These are phyloP conservation scores for Lachnellula cervina DNA, from an alignment of 2,329 filamentous ascomycete species.

Conservation along the genomic window DNA sequence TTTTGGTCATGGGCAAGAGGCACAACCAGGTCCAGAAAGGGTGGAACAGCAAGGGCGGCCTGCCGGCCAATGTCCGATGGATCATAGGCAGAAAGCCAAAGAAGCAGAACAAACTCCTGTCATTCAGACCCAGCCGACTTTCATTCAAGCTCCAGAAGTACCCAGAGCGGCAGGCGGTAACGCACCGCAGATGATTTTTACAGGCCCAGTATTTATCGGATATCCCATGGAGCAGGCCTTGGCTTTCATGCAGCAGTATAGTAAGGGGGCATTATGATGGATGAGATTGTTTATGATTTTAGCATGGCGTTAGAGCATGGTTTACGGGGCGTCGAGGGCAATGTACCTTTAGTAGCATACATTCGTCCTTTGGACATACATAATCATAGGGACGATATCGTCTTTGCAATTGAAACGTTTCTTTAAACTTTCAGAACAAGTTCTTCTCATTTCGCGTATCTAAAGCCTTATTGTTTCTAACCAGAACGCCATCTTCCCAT, in stretches of 20 bases:
- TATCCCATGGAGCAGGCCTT: conserved; percentile 83
- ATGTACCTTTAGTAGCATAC: too few relatives aligned
- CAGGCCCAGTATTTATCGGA: conserved; percentile 89
- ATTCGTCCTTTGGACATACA: too few relatives aligned
- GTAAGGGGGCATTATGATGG: neutral
- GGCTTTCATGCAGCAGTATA: conserved; percentile 56
- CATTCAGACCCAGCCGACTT: conserved; percentile 42
- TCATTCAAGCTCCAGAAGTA: conserved; percentile 43
- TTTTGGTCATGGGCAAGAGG: conserved; percentile 36
- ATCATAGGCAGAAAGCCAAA: conserved; percentile 17
- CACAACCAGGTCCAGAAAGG: conserved; percentile 5
- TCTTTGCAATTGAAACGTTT: too few relatives aligned
- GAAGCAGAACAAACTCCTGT: conserved; percentile 19
- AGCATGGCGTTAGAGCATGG: neutral
- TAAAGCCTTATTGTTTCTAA: neutral
- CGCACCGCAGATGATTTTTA: conserved; percentile 74
- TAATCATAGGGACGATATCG: too few relatives aligned
- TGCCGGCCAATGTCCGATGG: conserved; percentile 32
- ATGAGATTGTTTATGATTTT: neutral
- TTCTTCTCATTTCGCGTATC: too few relatives aligned
- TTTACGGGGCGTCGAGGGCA: neutral
- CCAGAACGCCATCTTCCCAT: neutral
- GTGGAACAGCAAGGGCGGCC: conserved; percentile 8
- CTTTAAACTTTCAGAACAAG: too few relatives aligned
- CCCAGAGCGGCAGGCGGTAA: conserved; percentile 9